These are phyloP conservation scores for Scedosporium boydii DNA, from an alignment of 2,329 filamentous ascomycete species.

Conservation along the genomic window DNA sequence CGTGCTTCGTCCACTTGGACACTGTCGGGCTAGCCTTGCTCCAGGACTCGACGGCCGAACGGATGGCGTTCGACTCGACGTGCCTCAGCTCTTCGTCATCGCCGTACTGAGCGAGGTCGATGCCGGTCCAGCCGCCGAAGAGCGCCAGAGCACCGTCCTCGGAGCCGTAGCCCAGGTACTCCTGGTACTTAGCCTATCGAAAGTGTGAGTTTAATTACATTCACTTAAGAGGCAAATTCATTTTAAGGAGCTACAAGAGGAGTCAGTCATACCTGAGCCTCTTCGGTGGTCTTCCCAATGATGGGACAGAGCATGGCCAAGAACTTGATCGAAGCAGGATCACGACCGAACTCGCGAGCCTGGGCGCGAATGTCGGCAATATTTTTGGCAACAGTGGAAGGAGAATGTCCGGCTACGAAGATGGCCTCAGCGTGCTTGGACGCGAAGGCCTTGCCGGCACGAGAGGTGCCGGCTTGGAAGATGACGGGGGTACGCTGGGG, in stretches of 20 bases:
- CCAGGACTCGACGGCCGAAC: constrained; percentile 39
- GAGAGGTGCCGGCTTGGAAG: constrained; percentile 54
- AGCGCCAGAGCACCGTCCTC: constrained; percentile 53
- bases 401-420: constrained; percentile 50
- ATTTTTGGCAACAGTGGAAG: constrained; percentile 42
- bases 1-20: constrained; percentile 24
- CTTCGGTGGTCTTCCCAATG: constrained; percentile 49
- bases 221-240: too few relatives aligned
- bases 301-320: constrained; percentile 49
- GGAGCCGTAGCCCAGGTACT: constrained; percentile 45
- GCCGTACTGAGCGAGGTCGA: constrained; percentile 49
- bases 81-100: constrained; percentile 55
- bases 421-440: constrained; percentile 57
- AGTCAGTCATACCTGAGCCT: constrained; percentile 29
- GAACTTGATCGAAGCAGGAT: constrained; percentile 49
- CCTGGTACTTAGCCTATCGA: constrained; percentile 27
- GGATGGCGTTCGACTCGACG: constrained; percentile 52
- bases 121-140: constrained; percentile 59
- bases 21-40: constrained; percentile 24
- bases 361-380: constrained; percentile 46
- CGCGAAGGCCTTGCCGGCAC: constrained; percentile 49
- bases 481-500: constrained; percentile 57
- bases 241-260: too few relatives aligned
- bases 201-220: too few relatives aligned
- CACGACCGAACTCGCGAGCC: constrained; percentile 39